phyloP scores from a whole-genome alignment of 2,329 filamentous ascomycete genomes.

The Lojkania enalia region DNA sequence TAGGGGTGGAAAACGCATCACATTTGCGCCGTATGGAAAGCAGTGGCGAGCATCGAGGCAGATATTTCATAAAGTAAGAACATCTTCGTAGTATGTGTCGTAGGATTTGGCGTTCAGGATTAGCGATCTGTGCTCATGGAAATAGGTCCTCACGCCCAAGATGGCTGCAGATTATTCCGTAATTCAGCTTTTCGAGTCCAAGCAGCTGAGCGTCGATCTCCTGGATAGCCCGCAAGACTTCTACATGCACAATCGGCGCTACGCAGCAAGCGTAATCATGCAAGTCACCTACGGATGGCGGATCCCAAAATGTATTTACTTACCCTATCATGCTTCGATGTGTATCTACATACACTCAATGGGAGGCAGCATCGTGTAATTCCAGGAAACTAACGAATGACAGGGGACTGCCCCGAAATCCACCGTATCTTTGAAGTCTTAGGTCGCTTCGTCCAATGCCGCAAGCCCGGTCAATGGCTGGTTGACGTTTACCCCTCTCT shows the following conservation, averaged over 20 bases:
- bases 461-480: slow-evolving; percentile 14
- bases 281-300: slow-evolving; percentile 15
- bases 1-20: slow-evolving; percentile 13
- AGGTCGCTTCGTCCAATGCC: slow-evolving; percentile 10
- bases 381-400: slow-evolving; percentile 2
- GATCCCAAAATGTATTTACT: slow-evolving; percentile 12
- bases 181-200: slow-evolving; percentile 14
- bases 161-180: slow-evolving; percentile 15
- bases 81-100: no score
- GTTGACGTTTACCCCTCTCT: slow-evolving; percentile 14
- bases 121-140: no score
- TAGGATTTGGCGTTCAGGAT: no score
- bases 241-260: slow-evolving; percentile 14
- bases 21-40: slow-evolving; percentile 12
- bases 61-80: slow-evolving; percentile 12
- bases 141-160: slow-evolving; percentile 11
- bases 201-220: slow-evolving; percentile 12
- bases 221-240: slow-evolving; percentile 12
- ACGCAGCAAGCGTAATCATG: slow-evolving; percentile 13
- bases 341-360: no score
- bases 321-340: no score
- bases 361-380: no score
- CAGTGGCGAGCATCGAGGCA: slow-evolving; percentile 7
- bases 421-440: slow-evolving; percentile 14
- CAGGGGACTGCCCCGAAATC: slow-evolving; percentile 13